These are phyloP conservation scores for Phaeosphaeria sp. DNA, from an alignment of 2,329 filamentous ascomycete genomes.

Conservation along the genomic window DNA sequence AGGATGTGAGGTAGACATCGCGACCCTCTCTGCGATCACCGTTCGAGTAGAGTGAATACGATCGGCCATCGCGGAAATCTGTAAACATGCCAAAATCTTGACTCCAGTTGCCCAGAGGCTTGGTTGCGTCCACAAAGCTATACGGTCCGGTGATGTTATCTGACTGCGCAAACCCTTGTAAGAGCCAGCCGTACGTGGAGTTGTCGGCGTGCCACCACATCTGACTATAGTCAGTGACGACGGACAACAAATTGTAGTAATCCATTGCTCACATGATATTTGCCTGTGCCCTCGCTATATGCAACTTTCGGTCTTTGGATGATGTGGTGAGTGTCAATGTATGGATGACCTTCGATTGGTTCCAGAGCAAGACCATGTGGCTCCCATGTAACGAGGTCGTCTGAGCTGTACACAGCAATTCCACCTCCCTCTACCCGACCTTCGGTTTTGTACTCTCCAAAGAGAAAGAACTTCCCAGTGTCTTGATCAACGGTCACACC, in stretches of 20 bases:
- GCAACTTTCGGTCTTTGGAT: constrained; percentile 70
- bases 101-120: constrained; percentile 67
- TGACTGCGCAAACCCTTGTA: constrained; percentile 64
- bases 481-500: constrained; percentile 61
- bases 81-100: constrained; percentile 69
- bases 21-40: constrained; percentile 63
- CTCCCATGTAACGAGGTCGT: constrained; percentile 67
- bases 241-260: not conserved
- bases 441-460: constrained; percentile 68
- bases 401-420: constrained; percentile 64
- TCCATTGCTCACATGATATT: constrained; percentile 60
- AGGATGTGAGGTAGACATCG: constrained; percentile 64
- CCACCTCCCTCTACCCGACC: constrained; percentile 67
- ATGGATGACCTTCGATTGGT: constrained; percentile 61
- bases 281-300: constrained; percentile 60
- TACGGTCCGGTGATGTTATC: constrained; percentile 63
- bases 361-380: constrained; percentile 63
- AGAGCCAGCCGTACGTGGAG: constrained; percentile 61
- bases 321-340: constrained; percentile 63
- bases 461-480: constrained; percentile 65
- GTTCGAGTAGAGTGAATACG: constrained; percentile 67
- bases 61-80: constrained; percentile 64
- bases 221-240: constrained; percentile 26
- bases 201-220: constrained; percentile 70
- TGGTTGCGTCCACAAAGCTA: constrained; percentile 60